A percentile compares a stretch with the other conserved stretches of the same genome.
Conservation (phyloP, 2,329 filamentous ascomycete genomes). For the Claviceps maximensis region DNA sequence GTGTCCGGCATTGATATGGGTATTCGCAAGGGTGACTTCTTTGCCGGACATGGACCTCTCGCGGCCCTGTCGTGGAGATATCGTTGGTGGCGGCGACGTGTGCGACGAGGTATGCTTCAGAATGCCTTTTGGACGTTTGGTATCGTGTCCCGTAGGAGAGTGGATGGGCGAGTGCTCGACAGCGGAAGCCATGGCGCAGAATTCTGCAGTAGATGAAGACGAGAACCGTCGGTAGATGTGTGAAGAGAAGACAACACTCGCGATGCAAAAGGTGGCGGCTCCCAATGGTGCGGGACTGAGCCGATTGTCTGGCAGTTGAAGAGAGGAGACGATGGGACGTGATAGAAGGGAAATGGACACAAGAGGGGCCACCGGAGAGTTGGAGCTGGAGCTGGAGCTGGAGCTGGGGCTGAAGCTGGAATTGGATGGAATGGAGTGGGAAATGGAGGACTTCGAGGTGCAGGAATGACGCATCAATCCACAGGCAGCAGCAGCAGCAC, state of each 20-base stretch:
- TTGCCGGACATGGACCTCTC: conserved; percentile 48
- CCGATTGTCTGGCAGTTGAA: no score
- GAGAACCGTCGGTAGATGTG: not conserved
- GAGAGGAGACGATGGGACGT: not conserved
- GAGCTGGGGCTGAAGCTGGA: no score
- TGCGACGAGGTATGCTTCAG: conserved; percentile 72
- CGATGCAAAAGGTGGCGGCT: not conserved
- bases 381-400: not conserved
- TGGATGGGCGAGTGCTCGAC: conserved; percentile 26
- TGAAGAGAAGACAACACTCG: not conserved
- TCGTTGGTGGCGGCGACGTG: conserved; percentile 39
- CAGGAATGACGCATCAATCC: not conserved
- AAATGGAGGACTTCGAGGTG: not conserved
- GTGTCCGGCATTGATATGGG: conserved; percentile 82
- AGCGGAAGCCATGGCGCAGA: conserved; percentile 24
- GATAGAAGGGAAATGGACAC: not conserved
- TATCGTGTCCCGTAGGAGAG: conserved; percentile 27
- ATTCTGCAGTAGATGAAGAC: not conserved
- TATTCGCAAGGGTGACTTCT: conserved; percentile 88
- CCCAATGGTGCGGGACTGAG: not conserved
- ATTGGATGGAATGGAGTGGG: no score
- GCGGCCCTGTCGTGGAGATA: conserved; percentile 21
- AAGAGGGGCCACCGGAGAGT: not conserved
- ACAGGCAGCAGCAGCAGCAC: no score
- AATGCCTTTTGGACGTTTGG: conserved; percentile 45